Percentiles rank a stretch among this genome's conserved stretches.
phyloP scores from a whole-genome alignment of 768 basidiomycete species.

The Cubamyces lactineus region DNA sequence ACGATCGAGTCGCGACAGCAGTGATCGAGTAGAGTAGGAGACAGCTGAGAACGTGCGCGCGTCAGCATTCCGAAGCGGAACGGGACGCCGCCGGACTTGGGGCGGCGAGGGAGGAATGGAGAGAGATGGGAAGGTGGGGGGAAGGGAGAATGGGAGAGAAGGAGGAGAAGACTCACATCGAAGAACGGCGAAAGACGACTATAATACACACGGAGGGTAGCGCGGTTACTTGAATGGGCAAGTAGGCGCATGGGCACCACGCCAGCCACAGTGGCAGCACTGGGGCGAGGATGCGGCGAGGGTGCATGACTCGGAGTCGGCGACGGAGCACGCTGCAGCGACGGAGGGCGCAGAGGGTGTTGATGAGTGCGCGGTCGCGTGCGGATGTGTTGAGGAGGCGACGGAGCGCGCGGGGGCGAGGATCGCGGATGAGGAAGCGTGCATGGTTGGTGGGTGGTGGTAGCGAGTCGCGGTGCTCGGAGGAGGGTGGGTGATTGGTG shows the following conservation, averaged over 20 bases:
- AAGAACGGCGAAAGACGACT: slow-evolving; percentile 24
- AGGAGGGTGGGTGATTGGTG: slow-evolving; percentile 2
- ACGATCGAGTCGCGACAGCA: slow-evolving; percentile 28
- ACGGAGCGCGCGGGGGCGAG: slow-evolving; percentile 18
- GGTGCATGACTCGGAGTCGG: slow-evolving; percentile 36
- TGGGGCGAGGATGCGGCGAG: slow-evolving; percentile 65
- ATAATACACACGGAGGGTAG: slow-evolving; percentile 23
- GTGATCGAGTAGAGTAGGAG: slow-evolving; percentile 25
- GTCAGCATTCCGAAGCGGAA: slow-evolving; percentile 20
- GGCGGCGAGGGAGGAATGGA: slow-evolving; percentile 14
- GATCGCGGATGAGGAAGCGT: slow-evolving; percentile 13
- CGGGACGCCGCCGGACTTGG: slow-evolving; percentile 8
- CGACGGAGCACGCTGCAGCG: slow-evolving; percentile 31
- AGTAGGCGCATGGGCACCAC: slow-evolving; percentile 57
- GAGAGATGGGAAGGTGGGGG: not conserved
- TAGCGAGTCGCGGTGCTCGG: not conserved
- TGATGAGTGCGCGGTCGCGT: slow-evolving; percentile 17
- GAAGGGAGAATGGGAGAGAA: not conserved
- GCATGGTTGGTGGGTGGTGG: slow-evolving; percentile 22
- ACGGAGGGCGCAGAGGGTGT: slow-evolving; percentile 29
- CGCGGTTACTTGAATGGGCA: slow-evolving; percentile 65
- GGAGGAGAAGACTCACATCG: slow-evolving; percentile 30
- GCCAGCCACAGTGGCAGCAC: slow-evolving; percentile 79
- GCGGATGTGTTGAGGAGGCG: slow-evolving; percentile 21
- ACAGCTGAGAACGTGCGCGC: slow-evolving; percentile 16